Percentiles rank a stretch among this genome's conserved stretches.
Evolutionary conservation across 1,284 basidiomycete genomes (phyloP).

Genomic region (Neolentinus lepideus): DNA sequence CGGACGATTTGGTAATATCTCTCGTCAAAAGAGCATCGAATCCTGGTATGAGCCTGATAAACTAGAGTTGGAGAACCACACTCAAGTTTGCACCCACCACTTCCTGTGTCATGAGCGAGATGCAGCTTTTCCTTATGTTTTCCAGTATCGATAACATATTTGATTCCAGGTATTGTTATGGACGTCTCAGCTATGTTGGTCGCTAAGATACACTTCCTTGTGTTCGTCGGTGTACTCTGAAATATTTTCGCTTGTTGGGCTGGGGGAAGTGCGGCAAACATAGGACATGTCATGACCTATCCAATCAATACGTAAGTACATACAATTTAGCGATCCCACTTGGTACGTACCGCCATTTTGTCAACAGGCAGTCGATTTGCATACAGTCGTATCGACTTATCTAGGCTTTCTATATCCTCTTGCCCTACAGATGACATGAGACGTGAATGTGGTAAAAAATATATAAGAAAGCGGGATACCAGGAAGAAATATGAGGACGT

Average conservation of each 20-base stretch:
- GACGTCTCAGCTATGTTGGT: conserved; percentile 99
- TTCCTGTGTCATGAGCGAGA: conserved; percentile 55
- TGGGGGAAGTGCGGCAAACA: conserved; percentile 83
- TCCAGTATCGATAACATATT: conserved; percentile 92
- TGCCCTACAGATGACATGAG: conserved; percentile 65
- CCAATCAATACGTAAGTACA: conserved; percentile 1
- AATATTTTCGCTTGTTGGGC: conserved; percentile 80
- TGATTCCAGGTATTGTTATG: conserved; percentile 94
- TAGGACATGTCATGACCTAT: conserved; percentile 70
- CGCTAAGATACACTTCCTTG: conserved; percentile 86
- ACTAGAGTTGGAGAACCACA: conserved; percentile 4
- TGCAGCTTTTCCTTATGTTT: conserved; percentile 95
- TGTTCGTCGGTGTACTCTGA: conserved; percentile 55
- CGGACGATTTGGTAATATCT: conserved; percentile 85
- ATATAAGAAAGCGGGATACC: conserved; percentile 31
- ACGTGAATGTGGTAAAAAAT: background rate
- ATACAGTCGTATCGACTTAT: conserved; percentile 63
- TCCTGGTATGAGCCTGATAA: conserved; percentile 33
- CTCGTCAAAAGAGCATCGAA: conserved; percentile 86
- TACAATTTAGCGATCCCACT: conserved; percentile 3
- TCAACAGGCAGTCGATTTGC: conserved; percentile 57
- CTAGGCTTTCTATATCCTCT: conserved; percentile 92
- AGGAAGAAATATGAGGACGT: conserved; percentile 92
- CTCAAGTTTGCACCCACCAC: conserved; percentile 38
- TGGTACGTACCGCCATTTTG: conserved; percentile 37